Evolutionary conservation across 129 eudicot genomes (phyloP).

Genomic region (Silybum marianum): DNA sequence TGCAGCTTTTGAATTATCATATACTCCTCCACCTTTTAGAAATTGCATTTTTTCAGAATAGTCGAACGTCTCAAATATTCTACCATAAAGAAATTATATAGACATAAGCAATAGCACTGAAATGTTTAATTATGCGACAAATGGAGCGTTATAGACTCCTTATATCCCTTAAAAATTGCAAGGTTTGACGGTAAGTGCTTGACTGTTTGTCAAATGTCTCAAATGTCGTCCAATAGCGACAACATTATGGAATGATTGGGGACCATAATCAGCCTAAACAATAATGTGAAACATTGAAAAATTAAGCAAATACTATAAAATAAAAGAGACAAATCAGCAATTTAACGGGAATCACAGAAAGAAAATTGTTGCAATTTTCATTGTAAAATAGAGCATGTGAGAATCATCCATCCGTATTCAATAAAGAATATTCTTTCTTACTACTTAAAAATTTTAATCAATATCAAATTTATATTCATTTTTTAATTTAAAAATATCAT

Average conservation of each 20-base stretch:
- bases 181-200: background rate
- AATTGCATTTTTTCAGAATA: background rate
- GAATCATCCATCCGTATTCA: background rate
- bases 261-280: background rate
- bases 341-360: background rate
- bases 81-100: background rate
- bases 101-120: background rate
- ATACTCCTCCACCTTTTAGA: background rate
- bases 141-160: background rate
- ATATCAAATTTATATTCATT: background rate
- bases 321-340: background rate
- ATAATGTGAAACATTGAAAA: background rate
- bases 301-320: background rate
- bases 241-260: background rate
- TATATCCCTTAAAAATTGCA: background rate
- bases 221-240: background rate
- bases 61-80: background rate
- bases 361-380: background rate
- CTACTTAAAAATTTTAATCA: background rate
- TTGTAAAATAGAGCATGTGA: background rate
- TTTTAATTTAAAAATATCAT: background rate
- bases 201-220: background rate
- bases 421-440: background rate
- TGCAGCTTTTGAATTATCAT: background rate
- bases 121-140: background rate